Conservation (phyloP, 1,284 basidiomycete genomes). For the Xerocomus cyaneibrunnescens region DNA sequence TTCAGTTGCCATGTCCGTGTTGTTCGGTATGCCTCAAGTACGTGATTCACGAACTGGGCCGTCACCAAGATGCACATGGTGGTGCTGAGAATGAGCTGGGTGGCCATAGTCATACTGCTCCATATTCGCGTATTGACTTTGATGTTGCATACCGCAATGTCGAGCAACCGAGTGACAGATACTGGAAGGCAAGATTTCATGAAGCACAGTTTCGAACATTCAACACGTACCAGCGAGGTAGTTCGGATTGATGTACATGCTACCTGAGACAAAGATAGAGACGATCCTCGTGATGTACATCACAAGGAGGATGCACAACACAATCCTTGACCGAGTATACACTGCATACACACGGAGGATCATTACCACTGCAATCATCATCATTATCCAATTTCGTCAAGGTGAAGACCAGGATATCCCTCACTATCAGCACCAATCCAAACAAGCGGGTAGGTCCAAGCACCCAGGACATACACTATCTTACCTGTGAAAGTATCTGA, state of each 20-base stretch:
- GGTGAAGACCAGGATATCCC: not conserved
- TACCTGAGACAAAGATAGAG: not conserved
- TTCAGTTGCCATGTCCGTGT: conserved; percentile 1
- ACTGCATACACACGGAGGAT: conserved; percentile 7
- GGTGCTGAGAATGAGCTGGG: not conserved
- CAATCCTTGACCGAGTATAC: not conserved
- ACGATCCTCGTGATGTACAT: not conserved
- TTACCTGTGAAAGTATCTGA: not conserved
- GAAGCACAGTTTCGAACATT: not conserved
- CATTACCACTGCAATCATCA: conserved; percentile 2
- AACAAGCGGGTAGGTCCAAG: not conserved
- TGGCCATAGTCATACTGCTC: not conserved
- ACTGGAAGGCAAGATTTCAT: not conserved
- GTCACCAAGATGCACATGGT: not conserved
- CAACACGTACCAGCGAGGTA: not conserved
- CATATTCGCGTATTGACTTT: not conserved
- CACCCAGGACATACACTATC: not conserved
- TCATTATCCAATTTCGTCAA: not conserved
- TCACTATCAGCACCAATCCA: conserved; percentile 4
- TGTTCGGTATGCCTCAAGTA: not conserved
- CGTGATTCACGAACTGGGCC: not conserved
- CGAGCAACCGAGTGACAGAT: not conserved
- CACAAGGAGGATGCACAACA: conserved; percentile 1
- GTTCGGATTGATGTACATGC: not conserved
- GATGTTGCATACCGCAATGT: not conserved